Evolutionary conservation across 2,329 filamentous ascomycete genomes (phyloP).

Genomic region (Ceratocystis eucalypticola): DNA sequence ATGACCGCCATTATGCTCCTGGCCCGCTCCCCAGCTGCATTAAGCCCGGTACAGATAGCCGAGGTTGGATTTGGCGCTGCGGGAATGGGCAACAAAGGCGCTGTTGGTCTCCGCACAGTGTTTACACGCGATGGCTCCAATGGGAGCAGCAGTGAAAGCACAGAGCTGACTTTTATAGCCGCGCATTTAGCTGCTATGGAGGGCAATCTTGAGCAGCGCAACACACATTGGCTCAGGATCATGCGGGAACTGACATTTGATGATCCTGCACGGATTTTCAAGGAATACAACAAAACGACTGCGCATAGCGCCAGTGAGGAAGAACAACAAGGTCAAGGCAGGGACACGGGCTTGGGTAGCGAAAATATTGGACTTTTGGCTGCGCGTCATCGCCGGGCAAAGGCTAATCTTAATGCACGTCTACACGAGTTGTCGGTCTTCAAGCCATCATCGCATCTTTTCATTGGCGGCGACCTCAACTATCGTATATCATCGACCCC

Average conservation of each 20-base stretch:
- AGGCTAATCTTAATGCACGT: slow-evolving; percentile 29
- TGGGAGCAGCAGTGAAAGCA: slow-evolving; percentile 27
- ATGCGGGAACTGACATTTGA: slow-evolving; percentile 68
- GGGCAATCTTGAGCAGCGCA: slow-evolving; percentile 57
- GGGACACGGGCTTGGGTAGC: slow-evolving; percentile 18
- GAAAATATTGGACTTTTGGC: slow-evolving; percentile 24
- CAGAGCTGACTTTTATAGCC: slow-evolving; percentile 70
- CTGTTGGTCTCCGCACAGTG: slow-evolving; percentile 61
- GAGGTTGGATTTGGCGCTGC: slow-evolving; percentile 73
- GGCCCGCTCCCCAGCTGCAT: slow-evolving; percentile 46
- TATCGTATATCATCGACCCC: slow-evolving; percentile 66
- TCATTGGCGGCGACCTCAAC: slow-evolving; percentile 86
- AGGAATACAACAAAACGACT: slow-evolving; percentile 11
- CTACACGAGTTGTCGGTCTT: slow-evolving; percentile 53
- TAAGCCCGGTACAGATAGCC: slow-evolving; percentile 58
- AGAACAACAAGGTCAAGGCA: neutral
- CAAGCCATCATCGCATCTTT: slow-evolving; percentile 60
- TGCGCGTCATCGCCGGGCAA: slow-evolving; percentile 27
- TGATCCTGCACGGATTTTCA: slow-evolving; percentile 34
- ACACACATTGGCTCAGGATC: slow-evolving; percentile 78
- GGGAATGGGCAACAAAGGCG: slow-evolving; percentile 93
- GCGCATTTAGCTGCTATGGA: slow-evolving; percentile 87
- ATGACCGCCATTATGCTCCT: slow-evolving; percentile 88
- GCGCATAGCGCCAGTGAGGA: neutral
- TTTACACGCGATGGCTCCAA: slow-evolving; percentile 33